Evolutionary conservation across 108 stramenopile genomes (phyloP), one percentile per base, ranked within the genome.

Genomic region (Epipyxis sp.): DNA sequence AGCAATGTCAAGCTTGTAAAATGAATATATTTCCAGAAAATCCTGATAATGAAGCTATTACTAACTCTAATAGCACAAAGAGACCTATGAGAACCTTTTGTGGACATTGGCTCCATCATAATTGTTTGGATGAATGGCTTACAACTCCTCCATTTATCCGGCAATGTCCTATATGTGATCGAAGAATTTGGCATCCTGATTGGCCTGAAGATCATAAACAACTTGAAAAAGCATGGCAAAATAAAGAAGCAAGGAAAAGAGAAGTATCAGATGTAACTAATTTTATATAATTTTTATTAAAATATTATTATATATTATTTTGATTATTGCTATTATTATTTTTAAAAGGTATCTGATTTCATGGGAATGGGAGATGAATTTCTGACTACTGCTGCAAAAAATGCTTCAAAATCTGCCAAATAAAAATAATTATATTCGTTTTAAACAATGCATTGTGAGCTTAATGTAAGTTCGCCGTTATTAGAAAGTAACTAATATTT

Each of bases 101-200:
- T 71, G 83, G 83, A 32, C 83, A 84, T n/a, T 84, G 81, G 81
- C 80, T 84, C 29, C 83, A 84, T 77, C 74, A 71, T 37, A 41
- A 79, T n/a, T 84, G 83, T 35, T 78, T 84, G 3, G 42, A 81
- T 25, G 37, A 69, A 44, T 84, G 83, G 83, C 76, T 84, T 78
- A 84, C 81, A 20, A 81, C 82, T 69, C 83, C 83, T 35, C 83
- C 83, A 1, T 84, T 84, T 42, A 79, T 74, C n/a, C 61, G 82
- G 44, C 69, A 84, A 29, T 84, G 83, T 27, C 41, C 81, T 44
- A 62, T 42, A 0, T 84, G 83, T 43, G 29, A n/a, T n/a, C 78
- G 81, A 10, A 78, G 82, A 1, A 81, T 84, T 57, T 84, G 81
- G 40, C 83, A 84, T 76, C 83, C 83, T 20, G 83, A 84, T 35